A percentile compares a stretch with the other conserved stretches of the same genome.
Conservation (phyloP, 1,284 basidiomycete species). For the Porogramme epimiltina region DNA sequence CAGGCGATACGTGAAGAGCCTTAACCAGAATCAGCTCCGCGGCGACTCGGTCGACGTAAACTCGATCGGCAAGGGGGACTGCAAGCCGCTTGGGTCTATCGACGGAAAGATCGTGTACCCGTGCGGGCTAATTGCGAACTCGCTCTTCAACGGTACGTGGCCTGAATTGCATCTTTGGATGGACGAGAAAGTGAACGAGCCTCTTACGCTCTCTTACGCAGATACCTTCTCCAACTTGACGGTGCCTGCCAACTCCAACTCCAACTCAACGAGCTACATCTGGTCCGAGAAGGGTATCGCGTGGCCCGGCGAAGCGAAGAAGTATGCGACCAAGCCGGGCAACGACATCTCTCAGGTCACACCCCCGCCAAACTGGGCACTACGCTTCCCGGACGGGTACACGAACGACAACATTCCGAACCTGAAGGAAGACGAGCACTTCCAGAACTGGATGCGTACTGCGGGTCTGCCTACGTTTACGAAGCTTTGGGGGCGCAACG, state of each 20-base stretch:
- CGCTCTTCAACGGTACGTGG: constrained; percentile 88
- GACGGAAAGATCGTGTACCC: constrained; percentile 78
- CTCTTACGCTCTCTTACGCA: constrained; percentile 31
- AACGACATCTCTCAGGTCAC: constrained; percentile 68
- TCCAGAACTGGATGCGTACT: constrained; percentile 99
- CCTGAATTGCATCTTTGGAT: neutral
- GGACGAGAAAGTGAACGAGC: neutral
- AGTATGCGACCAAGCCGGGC: constrained; percentile 71
- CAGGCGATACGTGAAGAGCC: constrained; percentile 94
- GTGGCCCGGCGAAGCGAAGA: constrained; percentile 93
- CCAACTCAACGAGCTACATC: constrained; percentile 58
- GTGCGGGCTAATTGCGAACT: constrained; percentile 97
- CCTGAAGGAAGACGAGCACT: constrained; percentile 84
- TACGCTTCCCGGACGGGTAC: constrained; percentile 78
- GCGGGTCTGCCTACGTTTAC: constrained; percentile 96
- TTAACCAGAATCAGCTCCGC: constrained; percentile 84
- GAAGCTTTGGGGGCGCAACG: constrained; percentile 93
- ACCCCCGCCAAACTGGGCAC: constrained; percentile 92
- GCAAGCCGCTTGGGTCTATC: constrained; percentile 78
- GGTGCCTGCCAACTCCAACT: constrained; percentile 58
- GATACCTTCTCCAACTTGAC: constrained; percentile 80
- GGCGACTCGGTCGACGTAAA: constrained; percentile 62
- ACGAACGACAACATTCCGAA: constrained; percentile 66
- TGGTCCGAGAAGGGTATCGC: constrained; percentile 87
- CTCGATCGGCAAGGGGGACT: constrained; percentile 76